Base-by-base conservation (phyloP, 2,329 filamentous ascomycete species). In the Xylaria sp. region DNA sequence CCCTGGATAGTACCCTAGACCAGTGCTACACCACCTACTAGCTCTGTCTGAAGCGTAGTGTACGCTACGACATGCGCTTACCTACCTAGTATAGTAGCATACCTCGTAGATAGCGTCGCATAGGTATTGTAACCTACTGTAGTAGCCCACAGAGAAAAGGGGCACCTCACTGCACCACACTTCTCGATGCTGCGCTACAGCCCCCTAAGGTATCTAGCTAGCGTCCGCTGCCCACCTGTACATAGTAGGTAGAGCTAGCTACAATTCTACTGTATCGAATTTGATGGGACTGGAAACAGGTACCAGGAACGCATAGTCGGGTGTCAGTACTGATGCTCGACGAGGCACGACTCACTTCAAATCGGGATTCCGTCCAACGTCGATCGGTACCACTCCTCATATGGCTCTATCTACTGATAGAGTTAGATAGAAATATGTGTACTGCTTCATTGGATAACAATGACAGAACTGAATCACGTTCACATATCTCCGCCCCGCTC, bases 401-500 rank as follows among this genome's bases (percentile, higher is more conserved):
- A 50, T 51, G 23, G 42, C 58, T 35, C 18, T 40, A 29, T 16
- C 21, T 53, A 29, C 25, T 5, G 37, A 47, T 53, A 35, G 21
- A 54, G 35, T 27, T 60, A 35, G 55, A 53, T 47, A 16, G 25
- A 37, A n/a, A 54, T 37, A 44, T 18, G 37, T 54, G 32, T 16
- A 37, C 25, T 23, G 40, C 23, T 59, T 53, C 53, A 54, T 53
- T 53, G 55, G 60, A 23, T 29, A 37, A 53, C 35, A 29, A 60
- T 60, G 53, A 54, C 61, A 60, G 27, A 29, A 68, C 60, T 48
- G 54, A 64, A 68, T 65, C 48, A 40, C 51, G 64, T 35, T 50
- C 35, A 37, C 47, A 6, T 35, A 35, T 10, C 10, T 10, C 32
- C 32, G 32, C 10, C 32, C 32, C 44, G n/a, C n/a, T 48, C n/a